phyloP scores from a whole-genome alignment of 805 yeast species.

The Schizosaccharomyces cryophilus region DNA sequence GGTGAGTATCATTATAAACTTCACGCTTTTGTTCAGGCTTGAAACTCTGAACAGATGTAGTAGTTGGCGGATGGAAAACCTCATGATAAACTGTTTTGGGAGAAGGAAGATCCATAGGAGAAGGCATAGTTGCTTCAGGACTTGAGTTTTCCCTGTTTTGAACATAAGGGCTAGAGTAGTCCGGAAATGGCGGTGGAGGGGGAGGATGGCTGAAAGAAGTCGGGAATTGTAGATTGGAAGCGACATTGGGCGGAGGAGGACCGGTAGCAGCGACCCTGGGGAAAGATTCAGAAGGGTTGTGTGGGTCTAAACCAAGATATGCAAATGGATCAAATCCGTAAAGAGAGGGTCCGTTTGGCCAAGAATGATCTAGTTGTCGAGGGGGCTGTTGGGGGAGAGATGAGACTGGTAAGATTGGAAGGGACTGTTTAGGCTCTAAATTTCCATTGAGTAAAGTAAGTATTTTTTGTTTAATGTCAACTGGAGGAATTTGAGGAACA shows the following conservation, averaged over 20 bases:
- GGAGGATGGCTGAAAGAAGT: background rate
- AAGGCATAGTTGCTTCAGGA: background rate
- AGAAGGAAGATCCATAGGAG: background rate
- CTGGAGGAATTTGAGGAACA: background rate
- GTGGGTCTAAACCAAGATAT: background rate
- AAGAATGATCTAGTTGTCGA: background rate
- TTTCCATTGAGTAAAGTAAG: background rate
- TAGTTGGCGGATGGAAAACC: background rate
- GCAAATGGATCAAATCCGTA: background rate
- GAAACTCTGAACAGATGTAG: background rate
- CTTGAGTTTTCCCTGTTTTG: background rate
- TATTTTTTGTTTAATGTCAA: background rate
- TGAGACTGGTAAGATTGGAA: background rate
- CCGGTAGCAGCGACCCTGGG: background rate
- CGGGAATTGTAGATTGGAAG: background rate
- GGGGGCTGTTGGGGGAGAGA: background rate
- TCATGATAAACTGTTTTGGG: constrained; percentile 1
- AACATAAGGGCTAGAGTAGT: background rate
- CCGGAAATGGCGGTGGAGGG: background rate
- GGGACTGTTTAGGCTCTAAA: background rate
- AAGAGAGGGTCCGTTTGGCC: background rate
- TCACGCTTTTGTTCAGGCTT: too few relatives aligned
- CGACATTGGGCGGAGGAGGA: background rate
- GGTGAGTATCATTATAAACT: too few relatives aligned
- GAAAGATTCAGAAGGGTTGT: background rate